Conservation (phyloP, 2,329 filamentous ascomycete species). For the Furcasterigmium furcatum region DNA sequence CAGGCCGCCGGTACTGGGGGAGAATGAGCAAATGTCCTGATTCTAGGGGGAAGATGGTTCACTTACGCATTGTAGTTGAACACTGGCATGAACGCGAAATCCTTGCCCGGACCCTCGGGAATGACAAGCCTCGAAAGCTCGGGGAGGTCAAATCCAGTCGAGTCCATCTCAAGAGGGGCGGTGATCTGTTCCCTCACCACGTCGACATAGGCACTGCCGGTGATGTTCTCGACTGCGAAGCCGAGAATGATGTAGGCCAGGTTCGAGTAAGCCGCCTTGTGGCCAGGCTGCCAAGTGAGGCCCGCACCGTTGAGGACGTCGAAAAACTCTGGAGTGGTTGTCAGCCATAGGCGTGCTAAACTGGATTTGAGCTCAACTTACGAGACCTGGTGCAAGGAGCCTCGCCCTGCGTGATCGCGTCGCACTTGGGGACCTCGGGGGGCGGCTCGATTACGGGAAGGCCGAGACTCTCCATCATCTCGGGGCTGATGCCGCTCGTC, state of each 20-base stretch:
- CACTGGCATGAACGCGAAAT: conserved; percentile 29
- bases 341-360: too few species aligned
- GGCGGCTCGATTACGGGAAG: conserved; percentile 5
- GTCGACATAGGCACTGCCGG: conserved; percentile 11
- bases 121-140: conserved; percentile 22
- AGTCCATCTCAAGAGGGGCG: conserved; percentile 35
- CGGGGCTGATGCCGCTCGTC: conserved; percentile 4
- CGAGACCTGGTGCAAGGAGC: conserved; percentile 6
- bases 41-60: neutral
- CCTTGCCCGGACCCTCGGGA: conserved; percentile 26
- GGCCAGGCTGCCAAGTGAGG: conserved; percentile 12
- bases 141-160: conserved; percentile 32
- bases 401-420: conserved; percentile 7
- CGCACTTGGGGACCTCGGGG: conserved; percentile 10
- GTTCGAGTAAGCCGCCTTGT: conserved; percentile 16
- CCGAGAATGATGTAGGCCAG: conserved; percentile 15
- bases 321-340: conserved; percentile 12
- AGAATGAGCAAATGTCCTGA: conserved; percentile 16
- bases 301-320: conserved; percentile 9
- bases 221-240: conserved; percentile 16
- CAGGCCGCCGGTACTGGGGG: conserved; percentile 34
- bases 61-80: conserved; percentile 28
- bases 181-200: conserved; percentile 35
- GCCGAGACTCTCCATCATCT: conserved; percentile 4
- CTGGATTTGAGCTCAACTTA: neutral